phyloP scores from a whole-genome alignment of 768 basidiomycete species.

The Pisolithus marmoratus region DNA sequence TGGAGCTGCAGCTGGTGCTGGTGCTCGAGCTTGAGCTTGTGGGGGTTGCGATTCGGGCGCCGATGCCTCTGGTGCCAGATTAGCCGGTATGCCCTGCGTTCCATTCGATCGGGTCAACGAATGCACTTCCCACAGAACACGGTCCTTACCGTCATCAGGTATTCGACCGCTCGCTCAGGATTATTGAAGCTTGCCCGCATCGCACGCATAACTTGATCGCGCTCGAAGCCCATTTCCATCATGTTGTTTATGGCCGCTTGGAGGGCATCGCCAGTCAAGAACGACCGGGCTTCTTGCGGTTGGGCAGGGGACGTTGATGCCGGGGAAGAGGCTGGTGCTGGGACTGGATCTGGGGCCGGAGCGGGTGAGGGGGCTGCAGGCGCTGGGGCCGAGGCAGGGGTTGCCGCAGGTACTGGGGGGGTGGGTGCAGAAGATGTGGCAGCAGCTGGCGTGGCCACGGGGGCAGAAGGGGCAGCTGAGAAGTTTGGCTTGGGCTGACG shows the following conservation, averaged over 20 bases:
- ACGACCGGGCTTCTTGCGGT: slow-evolving; percentile 45
- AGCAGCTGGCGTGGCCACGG: slow-evolving; percentile 27
- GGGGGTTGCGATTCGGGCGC: slow-evolving; percentile 16
- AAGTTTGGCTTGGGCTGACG: slow-evolving; percentile 15
- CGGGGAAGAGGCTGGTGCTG: slow-evolving; percentile 25
- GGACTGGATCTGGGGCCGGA: slow-evolving; percentile 28
- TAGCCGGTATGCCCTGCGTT: slow-evolving; percentile 72
- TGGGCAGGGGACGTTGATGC: slow-evolving; percentile 30
- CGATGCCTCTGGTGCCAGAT: slow-evolving; percentile 46
- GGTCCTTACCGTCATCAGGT: slow-evolving; percentile 77
- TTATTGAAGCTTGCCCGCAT: slow-evolving; percentile 95
- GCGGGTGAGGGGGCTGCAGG: slow-evolving; percentile 31
- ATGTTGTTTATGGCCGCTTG: slow-evolving; percentile 78
- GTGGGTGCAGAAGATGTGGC: slow-evolving; percentile 3
- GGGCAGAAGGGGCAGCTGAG: slow-evolving; percentile 26
- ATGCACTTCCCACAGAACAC: slow-evolving; percentile 1
- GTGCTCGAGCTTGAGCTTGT: slow-evolving; percentile 16
- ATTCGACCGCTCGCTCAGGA: slow-evolving; percentile 97
- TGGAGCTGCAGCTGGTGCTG: too few relatives aligned
- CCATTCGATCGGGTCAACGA: slow-evolving; percentile 5
- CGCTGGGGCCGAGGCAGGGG: slow-evolving; percentile 31
- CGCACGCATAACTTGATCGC: slow-evolving; percentile 79
- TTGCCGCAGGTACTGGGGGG: slow-evolving; percentile 27
- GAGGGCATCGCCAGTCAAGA: slow-evolving; percentile 72
- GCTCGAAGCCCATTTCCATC: slow-evolving; percentile 90